Evolutionary conservation across 2,329 filamentous ascomycete genomes (phyloP), one percentile per base, ranked within the genome.

Genomic region (Xylaria sp.): DNA sequence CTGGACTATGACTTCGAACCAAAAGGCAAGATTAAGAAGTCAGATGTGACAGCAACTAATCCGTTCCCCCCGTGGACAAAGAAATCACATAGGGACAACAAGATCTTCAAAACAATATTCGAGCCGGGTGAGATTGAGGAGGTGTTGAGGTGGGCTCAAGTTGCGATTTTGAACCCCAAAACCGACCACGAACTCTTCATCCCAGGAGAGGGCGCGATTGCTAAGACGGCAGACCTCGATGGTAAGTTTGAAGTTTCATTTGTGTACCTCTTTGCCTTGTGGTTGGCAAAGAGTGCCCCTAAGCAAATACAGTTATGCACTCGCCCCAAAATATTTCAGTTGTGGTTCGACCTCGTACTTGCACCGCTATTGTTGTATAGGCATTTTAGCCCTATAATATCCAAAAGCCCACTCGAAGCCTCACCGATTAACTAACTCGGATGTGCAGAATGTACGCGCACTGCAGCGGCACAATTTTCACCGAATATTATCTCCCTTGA

Each of bases 401-500:
- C 12, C 4, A 25, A 6, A 46, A 28, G 14, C 14, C 4, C 14
- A 46, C 4, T 31, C 11, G 3, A 15, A 23, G 12, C 4, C 23
- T 46, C 47, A 17, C 1, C 33, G 33, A 31, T 21, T 4, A 33
- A 21, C 60, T 65, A 33, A 67, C 40, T 21, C 4, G 5, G 37
- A 33, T 33, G 21, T 55, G 67, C 72, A 46, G 67, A 71, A 7
- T 78, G 81, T 0, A 78, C 81, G 2, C 45, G 45, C 12, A 52
- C 49, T 23, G 56, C 64, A 2, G 56, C 58, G 1, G 65, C 65
- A 2, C 65, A 67, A 25, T 67, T 67, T 28, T 67, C 65, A 0
- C 93, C 93, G 0, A 97, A 97, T 67, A 83, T 93, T 0, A 88
- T 97, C 0, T 84, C 88, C 0, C 79, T 97, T 0, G 86, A 92